Evolutionary conservation across 768 basidiomycete genomes (phyloP).

Genomic region (Rhodosporidiobolus odoratus): DNA sequence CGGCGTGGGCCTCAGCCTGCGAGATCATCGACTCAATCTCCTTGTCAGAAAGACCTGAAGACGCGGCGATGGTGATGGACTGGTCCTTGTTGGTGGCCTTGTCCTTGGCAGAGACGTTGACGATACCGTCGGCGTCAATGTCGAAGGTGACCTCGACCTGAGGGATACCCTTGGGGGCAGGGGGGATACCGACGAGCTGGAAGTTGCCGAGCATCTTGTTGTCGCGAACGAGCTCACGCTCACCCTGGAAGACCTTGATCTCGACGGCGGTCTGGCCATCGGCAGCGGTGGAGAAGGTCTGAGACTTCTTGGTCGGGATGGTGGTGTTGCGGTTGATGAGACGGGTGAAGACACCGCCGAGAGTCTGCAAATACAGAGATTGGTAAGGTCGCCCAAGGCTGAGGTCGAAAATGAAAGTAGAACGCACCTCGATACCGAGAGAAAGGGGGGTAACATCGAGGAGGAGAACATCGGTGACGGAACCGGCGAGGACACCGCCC

Average conservation of each 20-base stretch:
- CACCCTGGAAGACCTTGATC: slow-evolving; percentile 99
- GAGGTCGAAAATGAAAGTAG: background rate
- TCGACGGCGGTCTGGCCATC: slow-evolving; percentile 99
- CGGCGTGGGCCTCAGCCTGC: slow-evolving; percentile 89
- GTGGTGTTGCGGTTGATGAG: slow-evolving; percentile 96
- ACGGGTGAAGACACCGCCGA: slow-evolving; percentile 99
- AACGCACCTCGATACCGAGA: slow-evolving; percentile 58
- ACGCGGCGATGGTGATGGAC: slow-evolving; percentile 79
- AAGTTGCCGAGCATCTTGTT: slow-evolving; percentile 99
- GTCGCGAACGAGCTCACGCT: slow-evolving; percentile 95
- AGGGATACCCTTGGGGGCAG: slow-evolving; percentile 73
- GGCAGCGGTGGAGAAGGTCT: slow-evolving; percentile 96
- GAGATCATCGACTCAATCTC: slow-evolving; percentile 96
- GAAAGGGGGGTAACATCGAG: slow-evolving; percentile 95
- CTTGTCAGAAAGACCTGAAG: slow-evolving; percentile 89
- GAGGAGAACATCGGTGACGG: slow-evolving; percentile 83
- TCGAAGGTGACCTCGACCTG: slow-evolving; percentile 89
- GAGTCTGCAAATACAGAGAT: slow-evolving; percentile 80
- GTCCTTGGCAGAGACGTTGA: slow-evolving; percentile 89
- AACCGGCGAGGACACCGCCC: slow-evolving; percentile 93
- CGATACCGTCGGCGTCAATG: slow-evolving; percentile 85
- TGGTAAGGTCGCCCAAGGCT: background rate
- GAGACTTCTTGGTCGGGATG: slow-evolving; percentile 99
- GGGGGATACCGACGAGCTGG: slow-evolving; percentile 96
- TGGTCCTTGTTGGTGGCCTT: slow-evolving; percentile 53